Evolutionary conservation across 805 yeast species (phyloP).

Genomic region (Candida suzukii): DNA sequence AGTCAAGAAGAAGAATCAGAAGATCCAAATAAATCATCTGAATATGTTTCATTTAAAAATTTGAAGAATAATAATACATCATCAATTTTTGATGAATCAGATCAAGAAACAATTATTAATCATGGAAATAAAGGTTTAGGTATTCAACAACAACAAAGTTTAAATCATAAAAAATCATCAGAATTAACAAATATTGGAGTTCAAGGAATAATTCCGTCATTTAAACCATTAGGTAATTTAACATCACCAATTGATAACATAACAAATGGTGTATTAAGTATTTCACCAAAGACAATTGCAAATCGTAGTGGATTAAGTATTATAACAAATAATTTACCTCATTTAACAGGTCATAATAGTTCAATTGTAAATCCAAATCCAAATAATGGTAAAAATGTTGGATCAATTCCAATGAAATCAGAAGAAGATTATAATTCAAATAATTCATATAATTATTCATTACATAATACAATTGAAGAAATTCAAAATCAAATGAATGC

Average conservation of each 20-base stretch:
- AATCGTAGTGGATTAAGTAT: constrained; percentile 12
- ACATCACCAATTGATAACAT: constrained; percentile 6
- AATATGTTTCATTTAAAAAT: constrained; percentile 1
- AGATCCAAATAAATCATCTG: background rate
- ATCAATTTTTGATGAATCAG: background rate
- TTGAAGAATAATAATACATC: background rate
- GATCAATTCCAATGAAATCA: background rate
- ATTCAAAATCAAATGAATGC: constrained; percentile 23
- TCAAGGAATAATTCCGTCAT: background rate
- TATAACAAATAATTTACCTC: constrained; percentile 4
- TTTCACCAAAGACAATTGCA: constrained; percentile 12
- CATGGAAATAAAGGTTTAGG: background rate
- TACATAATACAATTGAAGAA: constrained; percentile 25
- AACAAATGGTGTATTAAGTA: constrained; percentile 1
- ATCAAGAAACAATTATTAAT: background rate
- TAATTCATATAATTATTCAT: constrained; percentile 23
- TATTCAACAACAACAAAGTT: too few relatives aligned
- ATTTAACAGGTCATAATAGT: background rate
- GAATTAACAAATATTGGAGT: too few relatives aligned
- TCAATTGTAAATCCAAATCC: background rate
- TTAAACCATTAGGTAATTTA: constrained; percentile 1
- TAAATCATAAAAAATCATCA: too few relatives aligned
- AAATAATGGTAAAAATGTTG: background rate
- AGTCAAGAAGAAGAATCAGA: background rate
- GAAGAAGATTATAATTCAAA: constrained; percentile 25